Evolutionary conservation across 139 green algal species (phyloP).

Genomic region (Chlorella sp.): DNA sequence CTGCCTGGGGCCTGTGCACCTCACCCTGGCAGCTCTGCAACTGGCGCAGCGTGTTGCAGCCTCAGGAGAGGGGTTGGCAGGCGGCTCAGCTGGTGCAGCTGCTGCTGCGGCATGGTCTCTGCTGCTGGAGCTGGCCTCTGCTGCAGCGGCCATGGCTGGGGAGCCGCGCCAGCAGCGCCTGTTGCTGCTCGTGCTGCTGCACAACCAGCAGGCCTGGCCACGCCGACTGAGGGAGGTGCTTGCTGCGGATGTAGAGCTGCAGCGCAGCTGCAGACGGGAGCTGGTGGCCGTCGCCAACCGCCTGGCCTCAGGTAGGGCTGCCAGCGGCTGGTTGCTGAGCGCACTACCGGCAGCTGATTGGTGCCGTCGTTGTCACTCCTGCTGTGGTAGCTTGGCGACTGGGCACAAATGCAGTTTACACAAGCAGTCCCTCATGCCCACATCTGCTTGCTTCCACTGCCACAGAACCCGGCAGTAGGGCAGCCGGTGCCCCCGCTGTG

Average conservation of each 20-base stretch:
- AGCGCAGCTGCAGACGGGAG: not conserved
- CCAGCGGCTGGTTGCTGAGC: too few species aligned
- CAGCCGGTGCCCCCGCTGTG: not conserved
- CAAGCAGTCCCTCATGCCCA: too few species aligned
- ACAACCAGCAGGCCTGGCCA: conserved; percentile 9
- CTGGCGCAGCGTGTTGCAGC: not conserved
- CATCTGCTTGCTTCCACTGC: not conserved
- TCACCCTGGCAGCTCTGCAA: not conserved
- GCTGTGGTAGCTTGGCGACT: too few species aligned
- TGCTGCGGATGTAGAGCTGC: not conserved
- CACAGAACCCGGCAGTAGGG: not conserved
- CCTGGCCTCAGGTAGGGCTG: conserved; percentile 5
- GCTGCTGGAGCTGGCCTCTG: conserved; percentile 3
- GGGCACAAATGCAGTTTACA: too few species aligned
- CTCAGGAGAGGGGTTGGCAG: not conserved
- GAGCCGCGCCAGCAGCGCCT: conserved; percentile 10
- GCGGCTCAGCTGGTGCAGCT: not conserved
- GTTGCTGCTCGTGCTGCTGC: conserved; percentile 25
- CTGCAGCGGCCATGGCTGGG: not conserved
- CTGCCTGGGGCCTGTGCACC: not conserved
- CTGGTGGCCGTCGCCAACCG: conserved; percentile 23
- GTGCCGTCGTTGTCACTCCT: too few species aligned
- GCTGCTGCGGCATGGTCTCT: not conserved
- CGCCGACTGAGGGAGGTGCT: not conserved
- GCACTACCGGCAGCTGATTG: not conserved